phyloP scores from a whole-genome alignment of 352 stramenopile genomes.

The Thraustochytrium sp. region DNA sequence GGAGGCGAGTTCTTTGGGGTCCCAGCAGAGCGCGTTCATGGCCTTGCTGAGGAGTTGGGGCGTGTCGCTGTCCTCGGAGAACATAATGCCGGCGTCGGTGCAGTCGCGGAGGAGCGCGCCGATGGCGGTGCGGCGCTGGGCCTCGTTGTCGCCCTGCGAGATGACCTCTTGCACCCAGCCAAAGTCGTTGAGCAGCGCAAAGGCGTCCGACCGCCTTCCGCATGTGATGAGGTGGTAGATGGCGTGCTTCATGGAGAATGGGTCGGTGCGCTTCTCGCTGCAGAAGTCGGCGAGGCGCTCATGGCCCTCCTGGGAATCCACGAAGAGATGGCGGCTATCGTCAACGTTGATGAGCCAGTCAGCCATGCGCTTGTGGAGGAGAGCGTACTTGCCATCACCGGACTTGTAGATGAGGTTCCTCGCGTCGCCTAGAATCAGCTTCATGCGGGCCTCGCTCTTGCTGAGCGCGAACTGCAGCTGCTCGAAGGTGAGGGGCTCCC shows the following conservation, averaged over 20 bases:
- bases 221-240: not conserved
- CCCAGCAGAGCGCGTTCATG: not conserved
- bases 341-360: not conserved
- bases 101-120: not conserved
- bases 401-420: not conserved
- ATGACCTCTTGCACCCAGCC: not conserved
- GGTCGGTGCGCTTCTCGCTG: not conserved
- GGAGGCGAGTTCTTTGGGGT: not conserved
- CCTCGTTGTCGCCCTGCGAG: not conserved
- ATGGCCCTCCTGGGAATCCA: not conserved
- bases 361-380: conserved; percentile 25
- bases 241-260: not conserved
- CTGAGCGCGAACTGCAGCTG: not conserved
- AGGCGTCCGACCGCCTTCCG: not conserved
- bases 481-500: not conserved
- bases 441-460: too few species aligned
- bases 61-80: not conserved
- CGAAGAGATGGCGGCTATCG: not conserved
- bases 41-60: not conserved
- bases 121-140: not conserved
- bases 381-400: not conserved
- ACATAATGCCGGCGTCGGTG: not conserved
- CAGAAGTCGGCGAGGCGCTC: not conserved
- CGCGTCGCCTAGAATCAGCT: not conserved
- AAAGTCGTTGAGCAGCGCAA: not conserved